Base-by-base conservation (phyloP, 257 asterid species). In the Nicotiana attenuata region DNA sequence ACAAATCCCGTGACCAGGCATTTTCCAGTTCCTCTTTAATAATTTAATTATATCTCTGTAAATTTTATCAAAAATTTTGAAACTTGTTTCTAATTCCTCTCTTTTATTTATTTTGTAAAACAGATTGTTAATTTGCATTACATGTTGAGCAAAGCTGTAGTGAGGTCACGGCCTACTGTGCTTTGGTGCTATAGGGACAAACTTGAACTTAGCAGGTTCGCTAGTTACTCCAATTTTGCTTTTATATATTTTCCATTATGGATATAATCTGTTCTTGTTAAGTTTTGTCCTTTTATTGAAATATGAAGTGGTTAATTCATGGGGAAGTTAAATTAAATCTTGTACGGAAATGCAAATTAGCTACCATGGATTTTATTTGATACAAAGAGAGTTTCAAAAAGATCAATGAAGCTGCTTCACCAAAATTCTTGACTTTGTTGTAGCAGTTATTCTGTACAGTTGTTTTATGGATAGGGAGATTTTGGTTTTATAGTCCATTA, bases 131-230 rank as follows among this genome's bases (percentile, higher is more conserved):
- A 91, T 85, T 86, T 96, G 90, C 97, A 94, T 84, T 76, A 85
- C 24, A 89, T 96, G 93, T 83, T 94, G 83, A 87, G 89, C 73
- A 91, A 96, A 78, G 90, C 98, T 5, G 88, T 88, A 84, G 93
- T 83, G 35, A 93, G 90, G 89, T 82, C 98, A 6, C 87, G 91
- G 81, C 99, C 98, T 31, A 89, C 69, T 9, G 99, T 93, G 82
- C 82, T 96, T 65, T 96, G 99, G 99, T 96, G 99, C 88, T 96
- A 94, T 88, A 93, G 86, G 92, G 97, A 96, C 82, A 91, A 96
- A 81, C 97, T 94, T 35, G 97, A 96, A 65, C 89, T 96, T 26
- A 96, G 99, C 94, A 93, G 99, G 99, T 94, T 53, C 14, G 24
- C 20, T 65, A 76, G 45, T n/a, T 24, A 0, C 19, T 77, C 64